These are phyloP conservation scores for Clavispora phyllophila DNA, from an alignment of 805 yeast genomes.

Conservation along the genomic window DNA sequence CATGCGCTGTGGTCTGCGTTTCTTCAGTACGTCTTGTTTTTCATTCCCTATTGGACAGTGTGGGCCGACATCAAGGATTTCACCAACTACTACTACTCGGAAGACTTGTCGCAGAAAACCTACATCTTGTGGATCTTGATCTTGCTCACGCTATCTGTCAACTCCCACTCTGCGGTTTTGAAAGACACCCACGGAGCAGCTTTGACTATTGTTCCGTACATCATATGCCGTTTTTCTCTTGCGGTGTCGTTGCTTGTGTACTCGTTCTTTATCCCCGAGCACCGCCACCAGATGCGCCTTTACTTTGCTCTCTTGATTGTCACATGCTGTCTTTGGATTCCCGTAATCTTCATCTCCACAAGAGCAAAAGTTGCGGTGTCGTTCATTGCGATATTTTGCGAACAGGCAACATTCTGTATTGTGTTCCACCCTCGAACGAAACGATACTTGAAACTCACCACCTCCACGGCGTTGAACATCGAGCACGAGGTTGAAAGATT, in stretches of 20 bases:
- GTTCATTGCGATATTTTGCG: slow-evolving; percentile 36
- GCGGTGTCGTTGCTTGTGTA: slow-evolving; percentile 31
- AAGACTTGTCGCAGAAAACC: slow-evolving; percentile 50
- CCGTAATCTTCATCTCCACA: slow-evolving; percentile 45
- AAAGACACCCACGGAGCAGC: slow-evolving; percentile 37
- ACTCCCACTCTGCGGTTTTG: slow-evolving; percentile 36
- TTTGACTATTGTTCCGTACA: slow-evolving; percentile 43
- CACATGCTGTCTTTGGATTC: slow-evolving; percentile 44
- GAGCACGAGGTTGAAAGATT: slow-evolving; percentile 64
- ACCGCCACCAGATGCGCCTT: slow-evolving; percentile 44
- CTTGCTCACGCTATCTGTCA: slow-evolving; percentile 47
- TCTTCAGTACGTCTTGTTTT: slow-evolving; percentile 44
- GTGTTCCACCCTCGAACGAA: slow-evolving; percentile 47
- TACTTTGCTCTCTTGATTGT: slow-evolving; percentile 28
- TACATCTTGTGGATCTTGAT: slow-evolving; percentile 50
- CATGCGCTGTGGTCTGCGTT: slow-evolving; percentile 45
- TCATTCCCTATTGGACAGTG: slow-evolving; percentile 56
- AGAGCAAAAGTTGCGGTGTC: slow-evolving; percentile 45
- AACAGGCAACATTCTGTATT: slow-evolving; percentile 31
- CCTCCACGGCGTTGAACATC: slow-evolving; percentile 57
- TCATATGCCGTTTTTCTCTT: slow-evolving; percentile 41
- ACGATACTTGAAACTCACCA: slow-evolving; percentile 34
- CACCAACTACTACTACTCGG: slow-evolving; percentile 58
- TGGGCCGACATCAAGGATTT: slow-evolving; percentile 64
- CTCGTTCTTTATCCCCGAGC: slow-evolving; percentile 45